phyloP scores from a whole-genome alignment of 176 grass and related monocot species.

The Hordeum vulgare region DNA sequence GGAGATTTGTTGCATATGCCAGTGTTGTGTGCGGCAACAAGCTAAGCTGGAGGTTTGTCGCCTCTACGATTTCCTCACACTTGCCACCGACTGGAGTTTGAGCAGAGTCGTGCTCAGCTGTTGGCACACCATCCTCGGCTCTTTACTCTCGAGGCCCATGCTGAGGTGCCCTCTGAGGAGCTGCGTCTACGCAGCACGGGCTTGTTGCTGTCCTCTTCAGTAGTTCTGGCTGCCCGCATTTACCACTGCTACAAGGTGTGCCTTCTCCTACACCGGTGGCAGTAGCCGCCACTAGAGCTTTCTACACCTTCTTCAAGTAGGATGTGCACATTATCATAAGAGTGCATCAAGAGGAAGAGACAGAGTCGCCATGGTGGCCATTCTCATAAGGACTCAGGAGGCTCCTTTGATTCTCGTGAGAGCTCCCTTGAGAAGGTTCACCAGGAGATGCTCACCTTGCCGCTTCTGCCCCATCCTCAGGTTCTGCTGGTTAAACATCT shows the following conservation, averaged over 20 bases:
- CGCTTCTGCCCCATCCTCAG: not conserved
- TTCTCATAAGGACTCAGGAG: too few relatives aligned
- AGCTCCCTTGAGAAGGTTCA: too few relatives aligned
- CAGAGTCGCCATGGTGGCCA: too few relatives aligned
- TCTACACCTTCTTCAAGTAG: not conserved
- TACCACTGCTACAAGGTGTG: not conserved
- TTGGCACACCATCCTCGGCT: too few relatives aligned
- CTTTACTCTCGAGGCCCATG: too few relatives aligned
- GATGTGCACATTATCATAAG: too few relatives aligned
- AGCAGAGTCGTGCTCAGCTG: not conserved
- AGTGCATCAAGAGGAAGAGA: too few relatives aligned
- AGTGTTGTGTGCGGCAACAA: not conserved
- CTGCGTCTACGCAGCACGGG: not conserved
- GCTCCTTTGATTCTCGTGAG: too few relatives aligned
- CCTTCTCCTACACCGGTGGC: not conserved
- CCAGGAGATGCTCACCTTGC: not conserved
- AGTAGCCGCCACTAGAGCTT: not conserved
- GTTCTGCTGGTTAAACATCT: too few relatives aligned
- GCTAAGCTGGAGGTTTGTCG: not conserved
- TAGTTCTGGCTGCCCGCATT: not conserved
- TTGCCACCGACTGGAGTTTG: not conserved
- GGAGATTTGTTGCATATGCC: not conserved
- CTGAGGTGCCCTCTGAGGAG: too few relatives aligned
- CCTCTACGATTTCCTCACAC: not conserved
- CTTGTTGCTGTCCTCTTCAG: not conserved